phyloP scores from a whole-genome alignment of 139 green algal genomes.

The Ulvella scutata region DNA sequence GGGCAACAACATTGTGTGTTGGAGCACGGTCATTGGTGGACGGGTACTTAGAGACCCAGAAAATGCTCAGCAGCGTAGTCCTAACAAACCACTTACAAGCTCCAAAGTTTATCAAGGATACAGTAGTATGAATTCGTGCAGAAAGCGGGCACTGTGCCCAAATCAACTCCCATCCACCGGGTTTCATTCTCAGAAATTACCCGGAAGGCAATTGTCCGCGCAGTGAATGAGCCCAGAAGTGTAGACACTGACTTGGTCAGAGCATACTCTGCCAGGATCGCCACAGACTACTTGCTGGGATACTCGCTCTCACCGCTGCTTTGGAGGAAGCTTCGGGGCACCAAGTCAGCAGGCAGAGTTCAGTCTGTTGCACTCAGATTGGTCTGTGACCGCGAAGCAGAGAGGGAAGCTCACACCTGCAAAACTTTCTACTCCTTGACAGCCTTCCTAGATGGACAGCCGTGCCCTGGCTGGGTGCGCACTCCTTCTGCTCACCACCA shows the following conservation, averaged over 20 bases:
- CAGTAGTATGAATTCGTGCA: too few relatives aligned
- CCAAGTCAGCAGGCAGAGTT: constrained; percentile 51
- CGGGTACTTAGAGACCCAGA: too few relatives aligned
- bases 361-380: constrained; percentile 82
- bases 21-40: too few relatives aligned
- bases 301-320: constrained; percentile 79
- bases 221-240: constrained; percentile 39
- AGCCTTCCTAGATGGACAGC: constrained; percentile 2
- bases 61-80: too few relatives aligned
- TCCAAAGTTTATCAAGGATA: too few relatives aligned
- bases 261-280: constrained; percentile 73
- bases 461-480: background rate
- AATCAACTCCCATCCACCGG: constrained; percentile 34
- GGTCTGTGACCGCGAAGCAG: constrained; percentile 62
- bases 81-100: too few relatives aligned
- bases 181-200: constrained; percentile 78
- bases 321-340: constrained; percentile 73
- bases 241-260: constrained; percentile 52
- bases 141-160: too few relatives aligned
- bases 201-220: constrained; percentile 43
- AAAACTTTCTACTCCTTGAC: background rate
- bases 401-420: constrained; percentile 8
- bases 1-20: too few relatives aligned
- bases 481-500: too few relatives aligned
- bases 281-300: constrained; percentile 87